Percentiles rank a stretch among this genome's conserved stretches.
Conservation (phyloP, 352 stramenopile species). For the Phytopythium ostracodes region DNA sequence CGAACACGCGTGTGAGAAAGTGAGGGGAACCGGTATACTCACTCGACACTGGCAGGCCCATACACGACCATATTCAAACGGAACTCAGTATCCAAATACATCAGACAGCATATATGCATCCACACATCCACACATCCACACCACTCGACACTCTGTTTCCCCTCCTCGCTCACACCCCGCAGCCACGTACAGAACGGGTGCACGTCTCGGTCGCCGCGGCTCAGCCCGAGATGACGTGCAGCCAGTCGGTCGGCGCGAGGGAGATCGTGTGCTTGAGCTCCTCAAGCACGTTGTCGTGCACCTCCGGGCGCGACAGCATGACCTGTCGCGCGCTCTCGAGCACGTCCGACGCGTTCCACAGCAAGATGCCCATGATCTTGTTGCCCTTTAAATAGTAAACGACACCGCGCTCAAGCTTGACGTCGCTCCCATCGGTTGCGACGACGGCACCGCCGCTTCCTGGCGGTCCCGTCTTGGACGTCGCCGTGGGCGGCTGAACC, state of each 20-base stretch:
- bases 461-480: constrained; percentile 1
- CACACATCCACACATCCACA: background rate
- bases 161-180: background rate
- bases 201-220: background rate
- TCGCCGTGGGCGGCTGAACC: constrained; percentile 46
- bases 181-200: background rate
- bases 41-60: background rate
- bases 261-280: constrained; percentile 82
- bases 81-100: background rate
- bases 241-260: constrained; percentile 86
- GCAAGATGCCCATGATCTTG: constrained; percentile 87
- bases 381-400: constrained; percentile 91
- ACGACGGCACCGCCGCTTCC: background rate
- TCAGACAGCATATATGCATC: background rate
- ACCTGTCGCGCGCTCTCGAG: constrained; percentile 84
- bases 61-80: background rate
- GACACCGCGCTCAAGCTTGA: constrained; percentile 71
- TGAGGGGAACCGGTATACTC: background rate
- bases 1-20: background rate
- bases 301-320: constrained; percentile 64
- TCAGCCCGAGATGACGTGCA: constrained; percentile 62
- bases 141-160: background rate
- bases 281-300: constrained; percentile 68
- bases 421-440: constrained; percentile 10
- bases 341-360: constrained; percentile 88